Conservation (phyloP, 352 stramenopile genomes). For the Globisporangium orthogonon region DNA sequence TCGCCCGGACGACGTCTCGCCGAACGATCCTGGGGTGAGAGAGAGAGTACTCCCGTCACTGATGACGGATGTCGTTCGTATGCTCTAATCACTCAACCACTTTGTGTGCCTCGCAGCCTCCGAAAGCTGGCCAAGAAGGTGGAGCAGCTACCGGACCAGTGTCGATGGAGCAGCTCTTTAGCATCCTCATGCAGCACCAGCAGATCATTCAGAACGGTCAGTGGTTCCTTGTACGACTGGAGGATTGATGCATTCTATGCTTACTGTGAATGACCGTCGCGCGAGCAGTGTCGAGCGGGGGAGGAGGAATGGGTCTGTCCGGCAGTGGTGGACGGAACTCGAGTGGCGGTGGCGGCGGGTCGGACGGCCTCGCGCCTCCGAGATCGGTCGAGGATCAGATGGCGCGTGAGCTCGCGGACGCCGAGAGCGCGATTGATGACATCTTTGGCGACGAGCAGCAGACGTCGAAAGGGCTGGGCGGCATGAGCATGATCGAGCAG, state of each 20-base stretch:
- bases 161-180: conserved; percentile 85
- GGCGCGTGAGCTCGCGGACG: conserved; percentile 69
- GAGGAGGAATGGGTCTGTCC: conserved; percentile 2
- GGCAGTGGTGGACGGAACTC: conserved; percentile 6
- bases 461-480: conserved; percentile 48
- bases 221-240: neutral
- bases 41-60: no score
- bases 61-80: neutral
- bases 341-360: conserved; percentile 15
- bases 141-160: conserved; percentile 32
- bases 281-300: conserved; percentile 33
- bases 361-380: conserved; percentile 15
- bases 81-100: neutral
- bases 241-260: no score
- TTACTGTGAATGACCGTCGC: neutral
- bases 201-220: conserved; percentile 83
- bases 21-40: conserved; percentile 74
- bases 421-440: conserved; percentile 74
- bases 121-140: conserved; percentile 13
- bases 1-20: conserved; percentile 63
- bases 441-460: conserved; percentile 82
- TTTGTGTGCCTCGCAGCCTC: conserved; percentile 25
- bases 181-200: conserved; percentile 85
- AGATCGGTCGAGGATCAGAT: conserved; percentile 80
- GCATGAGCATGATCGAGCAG: conserved; percentile 86